Evolutionary conservation across 768 basidiomycete species (phyloP), one percentile per base, ranked within the genome.

Genomic region (Tulasnella sp.): DNA sequence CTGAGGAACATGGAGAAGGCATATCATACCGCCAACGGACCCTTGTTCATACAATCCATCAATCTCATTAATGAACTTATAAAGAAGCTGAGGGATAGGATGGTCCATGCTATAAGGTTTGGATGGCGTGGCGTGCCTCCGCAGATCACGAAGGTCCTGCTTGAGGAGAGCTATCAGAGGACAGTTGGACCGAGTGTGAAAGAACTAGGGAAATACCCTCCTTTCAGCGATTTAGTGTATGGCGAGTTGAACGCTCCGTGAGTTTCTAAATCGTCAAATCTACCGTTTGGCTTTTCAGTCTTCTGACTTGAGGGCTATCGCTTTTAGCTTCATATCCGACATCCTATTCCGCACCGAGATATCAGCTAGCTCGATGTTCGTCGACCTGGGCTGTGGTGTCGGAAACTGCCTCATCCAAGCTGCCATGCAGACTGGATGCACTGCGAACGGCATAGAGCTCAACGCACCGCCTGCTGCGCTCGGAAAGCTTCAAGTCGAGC

Each of bases 101-200:
- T 62, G 59, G 42, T 29, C 31, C 49, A 49, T 3, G 38, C 25
- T 11, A 24, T 51, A 2, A 27, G 22, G 41, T 34, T 25, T 41
- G 49, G 30, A 64, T 68, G 68, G 45, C 58, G 22, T 1, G 82
- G 80, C 2, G 67, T 92, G 25, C 85, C 83, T 0, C 74, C 80
- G 49, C 76, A 78, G 31, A 78, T 92, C 1, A 74, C 86, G 59
- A 76, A 82, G 73, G 82, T 85, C 43, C 79, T 94, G 49, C 76
- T 87, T 53, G 91, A 92, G 45, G 92, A 97, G 73, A 87, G 84
- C 38, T 98, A 99, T 66, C 91, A 97, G 67, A 81, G 96, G 25
- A 81, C 83, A 17, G 92, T 97, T 1, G 93, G 93, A 4, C 96
- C 96, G 0, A 81, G 87, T 65, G 81, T 92, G n/a, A 80, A 81